Conservation (phyloP, 768 basidiomycete species). For the Hebeloma cylindrosporum region DNA sequence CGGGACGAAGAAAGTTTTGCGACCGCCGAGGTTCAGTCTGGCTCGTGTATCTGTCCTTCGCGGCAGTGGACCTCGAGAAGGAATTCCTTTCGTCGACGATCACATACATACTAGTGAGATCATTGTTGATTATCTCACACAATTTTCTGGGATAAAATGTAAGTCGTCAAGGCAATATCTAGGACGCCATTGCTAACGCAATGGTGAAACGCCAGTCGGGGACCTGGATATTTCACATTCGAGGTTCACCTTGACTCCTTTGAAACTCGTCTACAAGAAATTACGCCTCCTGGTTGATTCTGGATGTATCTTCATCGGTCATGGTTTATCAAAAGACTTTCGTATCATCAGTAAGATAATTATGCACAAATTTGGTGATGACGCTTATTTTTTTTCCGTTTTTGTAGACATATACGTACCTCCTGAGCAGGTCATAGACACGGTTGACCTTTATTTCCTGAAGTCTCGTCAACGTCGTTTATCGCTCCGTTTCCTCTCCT, state of each 20-base stretch:
- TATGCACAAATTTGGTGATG: not conserved
- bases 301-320: conserved; percentile 96
- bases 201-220: conserved; percentile 55
- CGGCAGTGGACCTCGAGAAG: conserved; percentile 77
- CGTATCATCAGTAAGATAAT: conserved; percentile 87
- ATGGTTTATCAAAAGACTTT: conserved; percentile 96
- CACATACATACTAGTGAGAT: conserved; percentile 95
- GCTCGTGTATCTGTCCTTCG: conserved; percentile 94
- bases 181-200: not conserved
- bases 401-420: conserved; percentile 89
- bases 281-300: conserved; percentile 88
- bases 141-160: conserved; percentile 96
- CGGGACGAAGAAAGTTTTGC: conserved; percentile 88
- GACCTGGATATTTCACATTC: conserved; percentile 88
- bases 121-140: conserved; percentile 95
- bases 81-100: conserved; percentile 94
- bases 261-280: conserved; percentile 99
- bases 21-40: conserved; percentile 88
- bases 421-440: conserved; percentile 93
- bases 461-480: conserved; percentile 80
- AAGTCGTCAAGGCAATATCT: conserved; percentile 25
- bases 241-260: conserved; percentile 84
- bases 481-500: conserved; percentile 89
- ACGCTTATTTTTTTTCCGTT: conserved; percentile 1
- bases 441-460: conserved; percentile 94